phyloP scores from a whole-genome alignment of 108 stramenopile genomes.

The Pseudonitzschia multiseries region DNA sequence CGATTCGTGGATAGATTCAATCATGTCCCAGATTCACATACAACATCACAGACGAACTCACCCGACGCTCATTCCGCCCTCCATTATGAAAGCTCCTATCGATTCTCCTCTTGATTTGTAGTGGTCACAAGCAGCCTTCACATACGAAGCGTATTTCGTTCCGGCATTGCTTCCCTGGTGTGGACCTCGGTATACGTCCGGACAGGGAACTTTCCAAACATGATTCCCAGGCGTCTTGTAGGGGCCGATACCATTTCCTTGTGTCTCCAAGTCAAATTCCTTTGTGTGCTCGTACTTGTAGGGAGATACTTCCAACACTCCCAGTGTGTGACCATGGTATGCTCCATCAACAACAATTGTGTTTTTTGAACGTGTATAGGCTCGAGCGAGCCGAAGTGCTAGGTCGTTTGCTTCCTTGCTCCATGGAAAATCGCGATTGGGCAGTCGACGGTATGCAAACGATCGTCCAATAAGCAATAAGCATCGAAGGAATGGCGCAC shows the following conservation, averaged over 20 bases:
- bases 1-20: neutral
- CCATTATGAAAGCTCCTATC: constrained; percentile 85
- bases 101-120: constrained; percentile 44
- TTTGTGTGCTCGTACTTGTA: constrained; percentile 87
- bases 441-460: neutral
- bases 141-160: constrained; percentile 58
- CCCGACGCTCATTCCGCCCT: constrained; percentile 89
- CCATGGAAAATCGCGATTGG: neutral
- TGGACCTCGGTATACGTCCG: constrained; percentile 83
- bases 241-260: constrained; percentile 30
- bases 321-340: constrained; percentile 93
- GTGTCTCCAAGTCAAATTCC: constrained; percentile 39
- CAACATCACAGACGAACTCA: neutral
- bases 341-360: constrained; percentile 82
- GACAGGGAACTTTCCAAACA: constrained; percentile 81
- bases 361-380: constrained; percentile 46
- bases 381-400: constrained; percentile 91
- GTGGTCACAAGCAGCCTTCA: constrained; percentile 63
- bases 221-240: constrained; percentile 39
- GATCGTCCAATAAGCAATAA: neutral
- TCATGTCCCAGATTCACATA: neutral
- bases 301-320: constrained; percentile 81
- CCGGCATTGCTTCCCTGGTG: constrained; percentile 57
- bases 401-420: constrained; percentile 95
- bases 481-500: neutral